phyloP scores from a whole-genome alignment of 139 green algal species.

The Volvox africanus region DNA sequence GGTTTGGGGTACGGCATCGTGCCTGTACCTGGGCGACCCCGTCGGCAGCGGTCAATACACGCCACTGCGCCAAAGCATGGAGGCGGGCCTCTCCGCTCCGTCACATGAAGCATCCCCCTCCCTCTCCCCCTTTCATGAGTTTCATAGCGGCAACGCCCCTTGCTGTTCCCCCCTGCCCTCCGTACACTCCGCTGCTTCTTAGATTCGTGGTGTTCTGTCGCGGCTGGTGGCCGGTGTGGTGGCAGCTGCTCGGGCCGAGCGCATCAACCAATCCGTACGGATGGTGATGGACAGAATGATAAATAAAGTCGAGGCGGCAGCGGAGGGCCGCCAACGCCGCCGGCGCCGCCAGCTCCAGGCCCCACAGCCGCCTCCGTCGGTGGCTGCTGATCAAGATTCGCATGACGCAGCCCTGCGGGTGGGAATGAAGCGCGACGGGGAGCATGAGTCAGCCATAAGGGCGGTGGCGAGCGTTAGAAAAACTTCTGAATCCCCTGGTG shows the following conservation, averaged over 20 bases:
- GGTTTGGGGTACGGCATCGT: too few relatives aligned
- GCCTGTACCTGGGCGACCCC: too few relatives aligned
- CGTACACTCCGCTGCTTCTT: background rate
- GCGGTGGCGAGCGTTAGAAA: background rate
- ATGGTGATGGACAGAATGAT: conserved; percentile 11
- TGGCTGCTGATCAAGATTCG: too few relatives aligned
- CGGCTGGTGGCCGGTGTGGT: background rate
- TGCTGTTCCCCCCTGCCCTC: background rate
- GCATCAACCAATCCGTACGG: background rate
- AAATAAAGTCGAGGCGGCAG: background rate
- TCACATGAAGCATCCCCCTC: too few relatives aligned
- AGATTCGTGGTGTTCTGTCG: background rate
- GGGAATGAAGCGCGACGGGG: too few relatives aligned
- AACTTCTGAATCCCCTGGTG: background rate
- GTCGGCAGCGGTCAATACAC: too few relatives aligned
- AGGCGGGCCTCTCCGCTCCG: too few relatives aligned
- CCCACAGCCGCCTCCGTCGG: too few relatives aligned
- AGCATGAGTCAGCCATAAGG: background rate
- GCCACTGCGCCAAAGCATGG: too few relatives aligned
- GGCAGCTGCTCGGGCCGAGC: conserved; percentile 16
- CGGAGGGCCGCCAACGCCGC: background rate
- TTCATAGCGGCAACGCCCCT: background rate
- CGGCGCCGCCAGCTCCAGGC: background rate
- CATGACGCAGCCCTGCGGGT: too few relatives aligned
- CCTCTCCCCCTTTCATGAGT: background rate